These are phyloP conservation scores for Cladosporium sp. DNA, from an alignment of 2,329 filamentous ascomycete genomes.

Conservation along the genomic window DNA sequence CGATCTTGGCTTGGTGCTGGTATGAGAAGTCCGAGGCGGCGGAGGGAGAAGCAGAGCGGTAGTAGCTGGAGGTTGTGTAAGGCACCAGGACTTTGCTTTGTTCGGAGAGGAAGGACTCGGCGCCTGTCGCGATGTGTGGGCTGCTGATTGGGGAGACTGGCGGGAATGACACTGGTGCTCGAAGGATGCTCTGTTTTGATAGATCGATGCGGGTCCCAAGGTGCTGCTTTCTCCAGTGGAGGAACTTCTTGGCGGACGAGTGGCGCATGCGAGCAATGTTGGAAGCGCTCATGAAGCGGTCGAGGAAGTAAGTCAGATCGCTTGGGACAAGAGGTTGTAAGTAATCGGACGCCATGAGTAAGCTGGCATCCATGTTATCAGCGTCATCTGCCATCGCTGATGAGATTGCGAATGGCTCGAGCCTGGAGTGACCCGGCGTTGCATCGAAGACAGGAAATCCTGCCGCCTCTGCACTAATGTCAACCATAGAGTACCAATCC, in stretches of 20 bases:
- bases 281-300: conserved; percentile 72
- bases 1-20: not conserved
- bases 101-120: conserved; percentile 30
- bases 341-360: conserved; percentile 91
- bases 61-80: conserved; percentile 33
- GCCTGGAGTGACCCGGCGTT: not conserved
- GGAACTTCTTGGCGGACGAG: conserved; percentile 75
- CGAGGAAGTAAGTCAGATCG: conserved; percentile 70
- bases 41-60: conserved; percentile 38
- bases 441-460: conserved; percentile 9
- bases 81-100: conserved; percentile 36
- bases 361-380: conserved; percentile 86
- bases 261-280: conserved; percentile 81
- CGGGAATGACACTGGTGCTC: conserved; percentile 26
- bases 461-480: conserved; percentile 8
- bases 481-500: conserved; percentile 19
- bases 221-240: conserved; percentile 62
- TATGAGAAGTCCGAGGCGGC: conserved; percentile 16
- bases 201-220: conserved; percentile 29
- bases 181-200: conserved; percentile 29
- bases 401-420: conserved; percentile 70
- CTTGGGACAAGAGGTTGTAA: conserved; percentile 75
- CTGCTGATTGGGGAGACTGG: conserved; percentile 19
- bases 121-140: conserved; percentile 27
- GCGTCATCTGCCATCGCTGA: conserved; percentile 69